A percentile compares a stretch with the other conserved stretches of the same genome.
Evolutionary conservation across 495 filamentous ascomycete species (phyloP).

Genomic region (Cercophora samala): DNA sequence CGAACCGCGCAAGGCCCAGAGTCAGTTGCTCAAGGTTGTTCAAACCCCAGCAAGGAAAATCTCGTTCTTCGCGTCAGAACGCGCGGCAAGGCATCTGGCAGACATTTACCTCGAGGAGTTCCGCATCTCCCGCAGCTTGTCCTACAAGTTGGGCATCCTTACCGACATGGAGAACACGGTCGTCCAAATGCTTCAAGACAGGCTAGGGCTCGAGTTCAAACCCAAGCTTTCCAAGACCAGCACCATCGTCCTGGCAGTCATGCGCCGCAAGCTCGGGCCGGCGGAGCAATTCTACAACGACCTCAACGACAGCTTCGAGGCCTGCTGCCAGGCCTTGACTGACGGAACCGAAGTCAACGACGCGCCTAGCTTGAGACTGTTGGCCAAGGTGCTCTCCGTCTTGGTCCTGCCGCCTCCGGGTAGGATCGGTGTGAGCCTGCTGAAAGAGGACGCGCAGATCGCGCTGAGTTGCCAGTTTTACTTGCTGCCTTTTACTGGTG

Average conservation of each 20-base stretch:
- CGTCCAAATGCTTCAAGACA: conserved; percentile 1
- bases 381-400: conserved; percentile 9
- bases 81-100: conserved; percentile 1
- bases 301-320: conserved; percentile 6
- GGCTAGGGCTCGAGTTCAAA: conserved; percentile 12
- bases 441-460: conserved; percentile 7
- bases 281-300: conserved; percentile 6
- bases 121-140: conserved; percentile 7
- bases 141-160: neutral
- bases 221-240: conserved; percentile 7
- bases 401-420: neutral
- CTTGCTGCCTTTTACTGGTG: neutral
- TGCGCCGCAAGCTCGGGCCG: conserved; percentile 10
- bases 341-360: conserved; percentile 2
- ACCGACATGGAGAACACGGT: conserved; percentile 3
- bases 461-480: conserved; percentile 13
- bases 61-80: conserved; percentile 1
- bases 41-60: neutral
- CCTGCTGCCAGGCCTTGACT: conserved; percentile 1
- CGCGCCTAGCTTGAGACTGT: conserved; percentile 4
- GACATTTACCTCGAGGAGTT: conserved; percentile 9
- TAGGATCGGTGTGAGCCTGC: neutral
- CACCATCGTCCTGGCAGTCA: conserved; percentile 5
- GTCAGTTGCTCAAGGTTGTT: neutral
- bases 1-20: neutral